These are phyloP conservation scores for Xanthoconium separans DNA, from an alignment of 1,284 basidiomycete species.

Conservation along the genomic window DNA sequence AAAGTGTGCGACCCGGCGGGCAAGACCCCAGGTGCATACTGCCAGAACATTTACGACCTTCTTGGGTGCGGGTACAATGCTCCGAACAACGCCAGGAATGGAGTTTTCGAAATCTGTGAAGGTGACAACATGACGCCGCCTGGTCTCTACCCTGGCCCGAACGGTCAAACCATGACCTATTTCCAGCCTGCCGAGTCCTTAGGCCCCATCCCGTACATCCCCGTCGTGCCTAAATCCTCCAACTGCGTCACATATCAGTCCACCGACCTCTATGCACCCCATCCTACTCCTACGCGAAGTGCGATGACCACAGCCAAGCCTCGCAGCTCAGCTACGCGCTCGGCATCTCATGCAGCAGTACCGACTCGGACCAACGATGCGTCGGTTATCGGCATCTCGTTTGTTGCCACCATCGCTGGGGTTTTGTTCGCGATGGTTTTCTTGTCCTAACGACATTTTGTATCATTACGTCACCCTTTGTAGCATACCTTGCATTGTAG, in stretches of 20 bases:
- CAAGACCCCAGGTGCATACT: conserved; percentile 49
- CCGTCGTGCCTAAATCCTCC: conserved; percentile 57
- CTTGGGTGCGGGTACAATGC: conserved; percentile 71
- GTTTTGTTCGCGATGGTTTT: conserved; percentile 46
- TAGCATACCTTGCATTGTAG: neutral
- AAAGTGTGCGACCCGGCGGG: conserved; percentile 61
- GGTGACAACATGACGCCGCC: conserved; percentile 49
- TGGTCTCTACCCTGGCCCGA: conserved; percentile 31
- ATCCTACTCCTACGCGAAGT: conserved; percentile 19
- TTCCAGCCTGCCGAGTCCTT: conserved; percentile 60
- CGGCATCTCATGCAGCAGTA: conserved; percentile 20
- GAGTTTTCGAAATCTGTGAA: conserved; percentile 58
- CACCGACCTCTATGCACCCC: conserved; percentile 44
- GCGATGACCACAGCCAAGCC: conserved; percentile 9
- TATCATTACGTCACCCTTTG: neutral
- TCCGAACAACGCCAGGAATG: conserved; percentile 57
- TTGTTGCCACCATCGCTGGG: conserved; percentile 39
- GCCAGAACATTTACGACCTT: conserved; percentile 65
- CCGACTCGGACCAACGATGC: conserved; percentile 34
- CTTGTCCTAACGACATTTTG: conserved; percentile 34
- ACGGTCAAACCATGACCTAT: conserved; percentile 48
- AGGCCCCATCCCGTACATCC: conserved; percentile 62
- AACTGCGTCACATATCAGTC: conserved; percentile 62
- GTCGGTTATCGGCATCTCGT: conserved; percentile 36
- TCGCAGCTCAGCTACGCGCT: conserved; percentile 22